These are phyloP conservation scores for Medicago arabica DNA, from an alignment of 306 rosid genomes.

Conservation along the genomic window DNA sequence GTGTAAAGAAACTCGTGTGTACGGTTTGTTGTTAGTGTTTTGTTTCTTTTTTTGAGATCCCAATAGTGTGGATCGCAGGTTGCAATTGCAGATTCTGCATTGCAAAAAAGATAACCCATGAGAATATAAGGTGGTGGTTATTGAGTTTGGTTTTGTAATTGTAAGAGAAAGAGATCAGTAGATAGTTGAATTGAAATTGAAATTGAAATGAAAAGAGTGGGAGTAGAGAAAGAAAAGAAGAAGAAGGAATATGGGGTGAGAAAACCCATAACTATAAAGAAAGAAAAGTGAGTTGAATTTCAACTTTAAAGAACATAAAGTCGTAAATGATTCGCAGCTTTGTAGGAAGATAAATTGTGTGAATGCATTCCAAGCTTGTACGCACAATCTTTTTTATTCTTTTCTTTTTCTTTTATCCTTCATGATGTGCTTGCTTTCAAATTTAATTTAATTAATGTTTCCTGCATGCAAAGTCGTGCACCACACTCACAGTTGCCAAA, in stretches of 20 bases:
- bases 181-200: not conserved
- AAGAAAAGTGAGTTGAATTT: conserved; percentile 23
- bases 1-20: conserved; percentile 48
- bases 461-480: conserved; percentile 67
- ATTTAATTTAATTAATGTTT: conserved; percentile 32
- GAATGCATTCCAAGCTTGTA: conserved; percentile 30
- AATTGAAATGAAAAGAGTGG: conserved; percentile 9
- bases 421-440: conserved; percentile 24
- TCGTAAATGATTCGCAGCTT: conserved; percentile 52
- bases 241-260: conserved; percentile 38
- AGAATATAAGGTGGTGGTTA: not conserved
- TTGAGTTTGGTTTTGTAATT: not conserved
- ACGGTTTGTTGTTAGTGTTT: not conserved
- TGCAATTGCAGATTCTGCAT: conserved; percentile 77
- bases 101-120: conserved; percentile 85
- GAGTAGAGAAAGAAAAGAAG: not conserved
- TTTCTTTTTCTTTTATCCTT: conserved; percentile 25
- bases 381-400: not conserved
- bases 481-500: conserved; percentile 6
- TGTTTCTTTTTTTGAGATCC: conserved; percentile 48
- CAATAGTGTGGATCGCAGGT: conserved; percentile 36
- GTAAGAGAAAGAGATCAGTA: not conserved
- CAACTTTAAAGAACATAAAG: conserved; percentile 41
- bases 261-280: conserved; percentile 53
- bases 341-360: conserved; percentile 20